Percentiles rank a stretch among this genome's conserved stretches.
Evolutionary conservation across 306 rosid species (phyloP).

Genomic region (Sicyos baderoa): DNA sequence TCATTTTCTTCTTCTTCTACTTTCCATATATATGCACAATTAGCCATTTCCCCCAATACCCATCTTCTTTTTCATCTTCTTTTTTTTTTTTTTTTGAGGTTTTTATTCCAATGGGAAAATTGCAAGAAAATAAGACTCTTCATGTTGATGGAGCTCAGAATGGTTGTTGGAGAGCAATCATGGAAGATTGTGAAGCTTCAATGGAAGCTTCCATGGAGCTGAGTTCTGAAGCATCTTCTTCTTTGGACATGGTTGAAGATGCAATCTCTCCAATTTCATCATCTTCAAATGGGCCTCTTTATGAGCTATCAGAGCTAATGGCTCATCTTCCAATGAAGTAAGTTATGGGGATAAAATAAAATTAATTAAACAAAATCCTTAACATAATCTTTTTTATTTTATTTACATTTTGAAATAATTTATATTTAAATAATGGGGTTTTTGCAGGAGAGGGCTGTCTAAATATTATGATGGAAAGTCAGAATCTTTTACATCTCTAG

Average conservation of each 20-base stretch:
- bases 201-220: conserved; percentile 35
- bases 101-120: conserved; percentile 15
- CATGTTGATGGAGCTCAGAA: conserved; percentile 13
- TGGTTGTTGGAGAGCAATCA: conserved; percentile 24
- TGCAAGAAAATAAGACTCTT: background rate
- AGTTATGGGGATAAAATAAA: conserved; percentile 8
- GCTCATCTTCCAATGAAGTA: conserved; percentile 77
- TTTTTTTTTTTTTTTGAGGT: background rate
- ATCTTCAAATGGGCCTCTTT: conserved; percentile 56
- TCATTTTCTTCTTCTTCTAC: background rate
- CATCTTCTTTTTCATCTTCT: background rate
- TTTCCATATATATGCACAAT: background rate
- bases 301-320: conserved; percentile 67
- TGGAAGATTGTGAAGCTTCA: conserved; percentile 34
- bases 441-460: conserved; percentile 76
- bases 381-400: background rate
- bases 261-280: conserved; percentile 43
- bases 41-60: background rate
- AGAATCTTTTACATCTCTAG: conserved; percentile 61
- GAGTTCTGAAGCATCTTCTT: conserved; percentile 41
- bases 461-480: conserved; percentile 71
- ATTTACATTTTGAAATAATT: background rate
- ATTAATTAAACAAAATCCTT: background rate
- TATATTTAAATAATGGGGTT: too few relatives aligned
- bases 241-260: conserved; percentile 55